A percentile compares a stretch with the other conserved stretches of the same genome.
Conservation (phyloP, 345 rosid genomes). For the Hibiscus mutabilis region DNA sequence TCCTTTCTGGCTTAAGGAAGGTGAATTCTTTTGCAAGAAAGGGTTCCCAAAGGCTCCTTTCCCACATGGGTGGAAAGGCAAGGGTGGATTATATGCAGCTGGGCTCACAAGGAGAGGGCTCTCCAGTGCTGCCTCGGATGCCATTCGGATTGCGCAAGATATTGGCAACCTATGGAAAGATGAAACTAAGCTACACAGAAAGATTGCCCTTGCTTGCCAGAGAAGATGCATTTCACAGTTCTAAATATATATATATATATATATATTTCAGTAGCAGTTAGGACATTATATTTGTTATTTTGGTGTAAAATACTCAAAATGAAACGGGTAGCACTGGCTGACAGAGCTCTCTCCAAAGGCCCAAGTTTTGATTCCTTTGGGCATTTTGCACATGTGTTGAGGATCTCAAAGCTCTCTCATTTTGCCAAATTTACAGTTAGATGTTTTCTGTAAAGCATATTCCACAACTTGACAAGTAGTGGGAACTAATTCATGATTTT, state of each 20-base stretch:
- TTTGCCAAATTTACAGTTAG: constrained; percentile 10
- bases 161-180: constrained; percentile 74
- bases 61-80: constrained; percentile 86
- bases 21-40: constrained; percentile 67
- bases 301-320: constrained; percentile 6
- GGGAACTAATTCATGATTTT: too few species aligned
- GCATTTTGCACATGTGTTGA: constrained; percentile 31
- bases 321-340: constrained; percentile 17
- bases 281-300: background rate
- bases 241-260: constrained; percentile 7
- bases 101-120: constrained; percentile 92
- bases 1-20: constrained; percentile 83
- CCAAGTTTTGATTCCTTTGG: constrained; percentile 44
- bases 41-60: constrained; percentile 58
- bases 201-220: constrained; percentile 38
- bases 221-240: constrained; percentile 68
- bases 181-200: constrained; percentile 64
- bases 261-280: too few species aligned
- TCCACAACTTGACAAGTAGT: background rate
- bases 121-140: constrained; percentile 76
- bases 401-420: constrained; percentile 23
- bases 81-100: constrained; percentile 71
- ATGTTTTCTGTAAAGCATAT: constrained; percentile 16
- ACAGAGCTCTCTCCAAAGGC: constrained; percentile 54
- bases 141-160: constrained; percentile 64